Evolutionary conservation across 768 basidiomycete genomes (phyloP).

Genomic region (Chalciporus pseudorubinellus): DNA sequence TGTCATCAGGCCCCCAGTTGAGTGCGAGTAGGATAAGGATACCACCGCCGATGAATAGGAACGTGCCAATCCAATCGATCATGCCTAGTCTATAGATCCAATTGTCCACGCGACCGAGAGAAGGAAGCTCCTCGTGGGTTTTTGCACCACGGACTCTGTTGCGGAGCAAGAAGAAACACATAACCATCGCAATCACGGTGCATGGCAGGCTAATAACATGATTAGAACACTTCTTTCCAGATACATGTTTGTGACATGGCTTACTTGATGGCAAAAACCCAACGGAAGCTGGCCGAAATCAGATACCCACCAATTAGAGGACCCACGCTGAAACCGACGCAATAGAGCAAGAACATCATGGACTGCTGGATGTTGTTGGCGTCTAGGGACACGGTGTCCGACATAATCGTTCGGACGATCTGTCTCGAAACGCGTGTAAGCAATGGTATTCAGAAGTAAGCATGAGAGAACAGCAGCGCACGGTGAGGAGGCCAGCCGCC

Average conservation of each 20-base stretch:
- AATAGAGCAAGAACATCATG: constrained; percentile 43
- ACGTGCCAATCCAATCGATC: constrained; percentile 49
- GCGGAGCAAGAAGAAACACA: constrained; percentile 43
- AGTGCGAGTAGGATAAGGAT: constrained; percentile 49
- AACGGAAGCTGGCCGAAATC: constrained; percentile 42
- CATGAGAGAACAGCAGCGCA: constrained; percentile 4
- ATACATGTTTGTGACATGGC: constrained; percentile 4
- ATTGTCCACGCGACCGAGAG: constrained; percentile 1
- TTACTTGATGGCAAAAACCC: constrained; percentile 57
- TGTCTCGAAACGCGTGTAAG: constrained; percentile 3
- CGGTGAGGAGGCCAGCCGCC: constrained; percentile 43
- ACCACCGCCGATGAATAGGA: constrained; percentile 43
- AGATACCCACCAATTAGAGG: constrained; percentile 45
- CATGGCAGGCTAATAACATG: constrained; percentile 38
- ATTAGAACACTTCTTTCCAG: background rate
- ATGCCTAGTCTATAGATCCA: constrained; percentile 30
- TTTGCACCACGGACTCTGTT: constrained; percentile 25
- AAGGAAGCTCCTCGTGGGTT: constrained; percentile 10
- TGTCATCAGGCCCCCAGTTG: constrained; percentile 46
- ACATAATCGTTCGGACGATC: constrained; percentile 43
- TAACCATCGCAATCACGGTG: constrained; percentile 33
- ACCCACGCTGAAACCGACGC: constrained; percentile 41
- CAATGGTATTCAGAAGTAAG: background rate
- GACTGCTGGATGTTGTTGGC: constrained; percentile 43
- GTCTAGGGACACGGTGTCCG: constrained; percentile 43